Evolutionary conservation across 1,284 basidiomycete genomes (phyloP), one percentile per base, ranked within the genome.

Genomic region (Cryptococcus neoformans): DNA sequence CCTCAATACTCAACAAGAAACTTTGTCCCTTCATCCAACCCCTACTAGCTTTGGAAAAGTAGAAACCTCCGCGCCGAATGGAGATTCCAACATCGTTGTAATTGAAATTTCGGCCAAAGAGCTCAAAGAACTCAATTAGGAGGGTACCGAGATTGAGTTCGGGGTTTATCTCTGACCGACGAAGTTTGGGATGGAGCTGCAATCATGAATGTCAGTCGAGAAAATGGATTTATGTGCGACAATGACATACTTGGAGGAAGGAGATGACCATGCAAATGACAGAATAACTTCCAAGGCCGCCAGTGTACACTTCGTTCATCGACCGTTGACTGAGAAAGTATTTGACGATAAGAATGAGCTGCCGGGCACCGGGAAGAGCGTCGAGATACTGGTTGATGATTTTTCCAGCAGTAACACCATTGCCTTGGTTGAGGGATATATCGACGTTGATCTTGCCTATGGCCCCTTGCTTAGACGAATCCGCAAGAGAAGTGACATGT

Each of bases 221-320:
- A 40, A 40, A 5, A 41, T 21, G 35, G n/a, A 41, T 21, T 21
- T 21, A 50, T 47, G 14, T 52, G 44, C 8, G 6, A 44, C 39
- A 34, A 39, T 34, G 37, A 12, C 36, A 39, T 44, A 87, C 85
- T 80, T 98, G 95, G 49, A 99, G 79, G 74, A 98, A 98, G 72
- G 86, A 92, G 65, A 98, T 85, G 11, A 89, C 92, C 58, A 98
- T 78, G 73, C 92, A 95, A 55, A 97, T 93, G 63, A 97, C 91
- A 61, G 89, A 88, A 75, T 97, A 99, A 71, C 89, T 92, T 8
- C 95, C 94, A 14, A 99, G 77, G 0, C 96, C 95, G 9, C 96
- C 95, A 0, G 89, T 90, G 75, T 88, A 98, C 11, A 98, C 95
- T 76, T 99, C 95, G 74, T 97, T 98, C 91, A 98, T 91, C 34